Percentiles rank a stretch among this genome's conserved stretches.
These are phyloP conservation scores for Dactylellina parvicollis DNA, from an alignment of 2,329 filamentous ascomycete genomes.

Conservation along the genomic window DNA sequence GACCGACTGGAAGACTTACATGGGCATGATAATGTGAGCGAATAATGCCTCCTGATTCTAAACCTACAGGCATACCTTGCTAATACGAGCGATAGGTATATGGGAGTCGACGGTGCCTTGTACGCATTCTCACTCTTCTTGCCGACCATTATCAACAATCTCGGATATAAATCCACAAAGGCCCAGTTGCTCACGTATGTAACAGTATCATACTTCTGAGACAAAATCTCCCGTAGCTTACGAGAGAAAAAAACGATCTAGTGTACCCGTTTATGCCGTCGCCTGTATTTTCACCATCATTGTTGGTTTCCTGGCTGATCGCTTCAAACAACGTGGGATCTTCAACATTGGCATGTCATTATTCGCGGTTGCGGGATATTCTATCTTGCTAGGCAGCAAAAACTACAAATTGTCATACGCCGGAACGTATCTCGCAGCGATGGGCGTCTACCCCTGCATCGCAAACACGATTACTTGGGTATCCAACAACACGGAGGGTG, in stretches of 20 bases:
- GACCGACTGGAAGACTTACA: constrained; percentile 85
- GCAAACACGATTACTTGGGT: constrained; percentile 88
- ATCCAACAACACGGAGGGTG: constrained; percentile 86
- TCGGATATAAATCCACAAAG: constrained; percentile 68
- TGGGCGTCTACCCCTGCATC: constrained; percentile 89
- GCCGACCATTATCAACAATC: constrained; percentile 76
- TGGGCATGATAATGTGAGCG: constrained; percentile 66
- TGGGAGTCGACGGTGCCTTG: constrained; percentile 57
- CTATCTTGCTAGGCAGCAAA: constrained; percentile 76
- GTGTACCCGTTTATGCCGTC: constrained; percentile 73
- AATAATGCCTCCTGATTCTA: background rate
- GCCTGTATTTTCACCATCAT: constrained; percentile 75
- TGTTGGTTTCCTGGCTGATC: constrained; percentile 80
- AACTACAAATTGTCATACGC: constrained; percentile 78
- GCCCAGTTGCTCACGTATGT: constrained; percentile 72
- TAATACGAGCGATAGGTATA: constrained; percentile 53
- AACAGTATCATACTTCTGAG: constrained; percentile 63
- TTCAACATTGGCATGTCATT: constrained; percentile 80
- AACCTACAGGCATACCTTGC: background rate
- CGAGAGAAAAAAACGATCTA: background rate
- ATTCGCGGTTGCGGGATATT: constrained; percentile 79
- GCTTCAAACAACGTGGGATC: constrained; percentile 75
- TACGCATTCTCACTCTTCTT: constrained; percentile 71
- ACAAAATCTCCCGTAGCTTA: background rate
- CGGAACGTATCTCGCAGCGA: constrained; percentile 82